Base-by-base conservation (phyloP, 139 green algal genomes). In the Pycnococcus provasolii region DNA sequence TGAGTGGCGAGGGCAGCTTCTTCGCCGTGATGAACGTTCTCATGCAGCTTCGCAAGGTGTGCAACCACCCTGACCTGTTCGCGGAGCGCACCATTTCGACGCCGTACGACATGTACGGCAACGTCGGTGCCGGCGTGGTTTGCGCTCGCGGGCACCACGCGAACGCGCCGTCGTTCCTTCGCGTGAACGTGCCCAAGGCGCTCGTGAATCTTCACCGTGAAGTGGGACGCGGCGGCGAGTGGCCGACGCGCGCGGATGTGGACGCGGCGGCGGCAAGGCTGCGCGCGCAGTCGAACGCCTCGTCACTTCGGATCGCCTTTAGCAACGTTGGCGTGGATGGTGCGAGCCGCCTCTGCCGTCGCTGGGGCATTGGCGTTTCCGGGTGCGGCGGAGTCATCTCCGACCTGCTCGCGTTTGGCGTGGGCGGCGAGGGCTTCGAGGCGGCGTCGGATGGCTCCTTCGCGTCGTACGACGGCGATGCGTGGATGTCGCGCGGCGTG, bases 31-130 rank as follows among this genome's bases (percentile, higher is more conserved):
- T 98, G 60, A 95, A 94, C 73, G 88, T 93, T 66, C 83, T 98
- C n/a, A 98, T 98, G 92, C 89, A 96, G 84, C 86, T 98, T 70
- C 78, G 92, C 58, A 98, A 98, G 81, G 89, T 96, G 43, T 98
- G 92, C 83, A 98, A 98, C 79, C 92, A 98, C 74, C 92, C 92
- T 4, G 92, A 98, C 78, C 73, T 98, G 42, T 98, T 98, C 80
- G 92, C 96, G 71, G 88, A 85, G 1, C 82, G 92, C 1, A 67
- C 87, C 13, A 98, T 98, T 59, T 76, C 95, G 2, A 89, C 79
- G 2, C 77, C 92, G 2, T 95, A 87, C 53, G 92, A 98, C 80
- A 85, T 85, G 71, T 58, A 83, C 26, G 68, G 75, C 13, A 45
- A n/a, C 26, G 37, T 77, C 4, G 26, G 26, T 26, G 26, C 26